A percentile compares a stretch with the other conserved stretches of the same genome.
Conservation (phyloP, 768 basidiomycete species). For the Pholiota conissans region DNA sequence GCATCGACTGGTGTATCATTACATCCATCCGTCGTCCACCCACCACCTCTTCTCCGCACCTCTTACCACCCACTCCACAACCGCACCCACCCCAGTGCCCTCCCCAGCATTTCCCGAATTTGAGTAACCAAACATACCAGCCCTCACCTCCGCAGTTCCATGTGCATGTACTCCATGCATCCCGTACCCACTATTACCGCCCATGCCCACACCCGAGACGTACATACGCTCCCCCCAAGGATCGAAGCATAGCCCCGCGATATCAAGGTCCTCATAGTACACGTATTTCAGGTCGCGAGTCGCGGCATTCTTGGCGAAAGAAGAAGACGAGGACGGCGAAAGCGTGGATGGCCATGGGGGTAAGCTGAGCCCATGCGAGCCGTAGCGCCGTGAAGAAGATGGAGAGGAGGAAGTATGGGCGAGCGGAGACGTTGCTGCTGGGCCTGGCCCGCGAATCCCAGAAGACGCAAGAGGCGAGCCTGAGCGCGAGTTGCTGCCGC, state of each 20-base stretch:
- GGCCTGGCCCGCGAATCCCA: background rate
- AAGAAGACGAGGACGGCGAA: background rate
- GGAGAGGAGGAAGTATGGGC: background rate
- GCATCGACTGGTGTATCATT: background rate
- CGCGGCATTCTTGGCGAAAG: background rate
- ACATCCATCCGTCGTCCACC: slow-evolving; percentile 50
- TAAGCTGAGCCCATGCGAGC: background rate
- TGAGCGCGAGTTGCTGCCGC: slow-evolving; percentile 5
- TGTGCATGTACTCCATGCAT: background rate
- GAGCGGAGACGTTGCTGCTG: background rate
- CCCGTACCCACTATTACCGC: background rate
- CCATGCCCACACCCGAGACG: slow-evolving; percentile 18
- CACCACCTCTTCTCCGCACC: slow-evolving; percentile 78
- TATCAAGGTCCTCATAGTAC: slow-evolving; percentile 26
- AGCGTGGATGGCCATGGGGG: background rate
- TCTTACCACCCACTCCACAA: slow-evolving; percentile 77
- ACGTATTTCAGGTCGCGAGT: background rate
- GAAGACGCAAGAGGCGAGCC: slow-evolving; percentile 7
- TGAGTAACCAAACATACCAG: too few relatives aligned
- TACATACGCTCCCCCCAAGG: slow-evolving; percentile 32
- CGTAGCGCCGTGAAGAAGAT: background rate
- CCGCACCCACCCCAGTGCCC: slow-evolving; percentile 18
- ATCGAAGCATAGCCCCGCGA: slow-evolving; percentile 32
- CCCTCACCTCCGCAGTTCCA: background rate
- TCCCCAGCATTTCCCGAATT: slow-evolving; percentile 8